phyloP scores from a whole-genome alignment of 2,329 filamentous ascomycete species.

The Fusarium phyllophilum region DNA sequence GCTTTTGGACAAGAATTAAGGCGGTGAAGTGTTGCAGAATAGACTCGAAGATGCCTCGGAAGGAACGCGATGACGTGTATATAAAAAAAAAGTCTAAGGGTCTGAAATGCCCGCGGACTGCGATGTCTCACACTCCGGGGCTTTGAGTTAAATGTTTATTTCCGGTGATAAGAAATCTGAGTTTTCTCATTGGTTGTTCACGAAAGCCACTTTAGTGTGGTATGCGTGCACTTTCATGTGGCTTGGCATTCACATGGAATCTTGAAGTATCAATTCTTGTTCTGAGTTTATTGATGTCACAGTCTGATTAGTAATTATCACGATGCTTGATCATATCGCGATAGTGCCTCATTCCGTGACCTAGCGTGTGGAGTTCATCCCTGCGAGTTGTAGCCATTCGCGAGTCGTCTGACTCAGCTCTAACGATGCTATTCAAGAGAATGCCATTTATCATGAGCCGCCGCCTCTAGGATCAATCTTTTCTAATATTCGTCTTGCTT shows the following conservation, averaged over 20 bases:
- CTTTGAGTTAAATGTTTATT: not conserved
- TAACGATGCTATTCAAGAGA: not conserved
- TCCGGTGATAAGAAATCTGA: not conserved
- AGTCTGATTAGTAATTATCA: not conserved
- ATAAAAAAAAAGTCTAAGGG: not conserved
- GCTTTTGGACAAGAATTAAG: not conserved
- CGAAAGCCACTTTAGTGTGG: not conserved
- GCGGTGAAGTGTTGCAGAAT: slow-evolving; percentile 29
- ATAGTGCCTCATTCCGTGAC: not conserved
- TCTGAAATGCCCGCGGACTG: not conserved
- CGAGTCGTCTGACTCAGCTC: slow-evolving; percentile 11
- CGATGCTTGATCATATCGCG: not conserved
- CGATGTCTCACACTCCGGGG: not conserved
- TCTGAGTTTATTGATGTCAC: not conserved
- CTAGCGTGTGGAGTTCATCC: not conserved
- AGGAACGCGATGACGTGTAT: slow-evolving; percentile 12
- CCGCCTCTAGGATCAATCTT: not conserved
- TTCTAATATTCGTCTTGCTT: fast-evolving
- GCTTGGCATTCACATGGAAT: not conserved
- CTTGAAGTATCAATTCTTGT: too few species aligned
- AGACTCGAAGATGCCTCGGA: slow-evolving; percentile 7
- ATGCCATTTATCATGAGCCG: not conserved
- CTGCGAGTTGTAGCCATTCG: not conserved
- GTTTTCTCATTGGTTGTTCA: not conserved
- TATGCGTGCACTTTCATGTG: not conserved